Conservation (phyloP, 2,329 filamentous ascomycete species). For the Diplodia sapinea region DNA sequence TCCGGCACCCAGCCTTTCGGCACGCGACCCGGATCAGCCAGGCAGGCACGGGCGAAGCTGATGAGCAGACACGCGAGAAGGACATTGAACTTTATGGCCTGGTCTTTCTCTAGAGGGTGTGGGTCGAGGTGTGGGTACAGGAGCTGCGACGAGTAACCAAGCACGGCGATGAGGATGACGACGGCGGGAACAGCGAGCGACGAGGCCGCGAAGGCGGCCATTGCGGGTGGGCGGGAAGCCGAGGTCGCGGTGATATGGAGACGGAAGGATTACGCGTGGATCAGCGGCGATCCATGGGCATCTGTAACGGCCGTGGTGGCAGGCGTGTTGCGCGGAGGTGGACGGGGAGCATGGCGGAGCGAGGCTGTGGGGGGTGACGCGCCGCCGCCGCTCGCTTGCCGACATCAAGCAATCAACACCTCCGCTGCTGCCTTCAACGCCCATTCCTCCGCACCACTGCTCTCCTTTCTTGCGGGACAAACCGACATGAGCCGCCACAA, state of each 20-base stretch:
- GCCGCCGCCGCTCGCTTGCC: conserved; percentile 11
- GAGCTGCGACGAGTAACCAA: conserved; percentile 69
- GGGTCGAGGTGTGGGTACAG: conserved; percentile 66
- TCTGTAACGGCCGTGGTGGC: conserved; percentile 28
- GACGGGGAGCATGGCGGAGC: conserved; percentile 19
- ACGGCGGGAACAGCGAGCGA: conserved; percentile 71
- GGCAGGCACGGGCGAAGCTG: conserved; percentile 71
- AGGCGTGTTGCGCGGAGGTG: conserved; percentile 24
- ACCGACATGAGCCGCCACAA: conserved; percentile 11
- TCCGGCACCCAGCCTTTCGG: conserved; percentile 51
- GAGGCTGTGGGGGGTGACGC: conserved; percentile 29
- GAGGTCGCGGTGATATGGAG: neutral
- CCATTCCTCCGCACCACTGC: neutral
- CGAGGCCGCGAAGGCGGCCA: conserved; percentile 36
- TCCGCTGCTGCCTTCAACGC: neutral
- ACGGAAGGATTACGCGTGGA: neutral
- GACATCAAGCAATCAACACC: neutral
- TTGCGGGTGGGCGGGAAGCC: neutral
- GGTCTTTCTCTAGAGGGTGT: conserved; percentile 62
- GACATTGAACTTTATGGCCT: conserved; percentile 70
- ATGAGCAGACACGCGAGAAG: conserved; percentile 69
- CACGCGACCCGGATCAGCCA: conserved; percentile 63
- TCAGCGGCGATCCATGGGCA: conserved; percentile 13
- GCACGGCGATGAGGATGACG: conserved; percentile 68
- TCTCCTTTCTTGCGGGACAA: neutral